Percentiles rank a stretch among this genome's conserved stretches.
phyloP scores from a whole-genome alignment of 352 stramenopile species.

The Phytophthora hybrid region DNA sequence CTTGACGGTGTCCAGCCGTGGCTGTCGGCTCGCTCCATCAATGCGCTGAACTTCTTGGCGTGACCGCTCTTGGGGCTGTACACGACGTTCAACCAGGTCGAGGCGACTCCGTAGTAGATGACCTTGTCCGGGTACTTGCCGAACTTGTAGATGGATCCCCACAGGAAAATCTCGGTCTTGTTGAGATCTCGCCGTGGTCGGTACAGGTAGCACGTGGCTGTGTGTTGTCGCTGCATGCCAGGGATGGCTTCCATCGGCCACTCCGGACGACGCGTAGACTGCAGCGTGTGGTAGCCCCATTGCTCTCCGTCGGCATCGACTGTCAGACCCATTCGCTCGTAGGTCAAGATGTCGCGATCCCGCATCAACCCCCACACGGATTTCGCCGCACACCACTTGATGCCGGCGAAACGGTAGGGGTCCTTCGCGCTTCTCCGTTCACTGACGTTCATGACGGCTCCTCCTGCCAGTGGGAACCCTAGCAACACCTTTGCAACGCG shows the following conservation, averaged over 20 bases:
- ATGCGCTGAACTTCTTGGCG: conserved; percentile 42
- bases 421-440: conserved; percentile 32
- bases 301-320: conserved; percentile 35
- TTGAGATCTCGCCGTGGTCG: conserved; percentile 33
- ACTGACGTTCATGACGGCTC: conserved; percentile 35
- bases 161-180: conserved; percentile 48
- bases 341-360: conserved; percentile 42
- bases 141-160: conserved; percentile 43
- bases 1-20: conserved; percentile 33
- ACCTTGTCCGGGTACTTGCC: conserved; percentile 39
- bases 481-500: conserved; percentile 34
- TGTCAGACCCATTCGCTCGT: conserved; percentile 45
- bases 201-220: conserved; percentile 43
- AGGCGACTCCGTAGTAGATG: conserved; percentile 45
- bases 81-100: conserved; percentile 43
- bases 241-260: conserved; percentile 41
- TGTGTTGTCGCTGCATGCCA: conserved; percentile 35
- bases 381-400: conserved; percentile 46
- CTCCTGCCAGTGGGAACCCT: conserved; percentile 29
- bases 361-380: conserved; percentile 26
- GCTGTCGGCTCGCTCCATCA: conserved; percentile 34
- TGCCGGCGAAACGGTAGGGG: conserved; percentile 42
- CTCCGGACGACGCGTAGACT: conserved; percentile 42
- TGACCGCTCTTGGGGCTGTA: conserved; percentile 37
- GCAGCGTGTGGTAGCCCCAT: conserved; percentile 42